Evolutionary conservation across 305 asterid species (phyloP).

Genomic region (Fraxinus nigra): DNA sequence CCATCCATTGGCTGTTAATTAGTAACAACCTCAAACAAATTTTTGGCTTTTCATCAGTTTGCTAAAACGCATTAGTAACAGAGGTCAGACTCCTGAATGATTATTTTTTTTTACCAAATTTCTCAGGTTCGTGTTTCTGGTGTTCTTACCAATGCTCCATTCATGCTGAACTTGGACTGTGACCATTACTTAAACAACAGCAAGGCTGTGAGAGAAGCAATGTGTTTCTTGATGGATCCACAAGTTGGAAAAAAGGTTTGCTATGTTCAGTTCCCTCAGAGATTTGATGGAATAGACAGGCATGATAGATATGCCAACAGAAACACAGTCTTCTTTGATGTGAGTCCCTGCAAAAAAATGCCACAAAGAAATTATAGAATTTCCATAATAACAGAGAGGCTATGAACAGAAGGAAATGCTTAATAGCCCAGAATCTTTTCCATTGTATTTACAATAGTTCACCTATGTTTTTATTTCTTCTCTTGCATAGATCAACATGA

Average conservation of each 20-base stretch:
- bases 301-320: conserved; percentile 95
- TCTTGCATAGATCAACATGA: conserved; percentile 79
- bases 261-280: conserved; percentile 96
- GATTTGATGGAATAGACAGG: conserved; percentile 91
- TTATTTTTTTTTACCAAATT: conserved; percentile 9
- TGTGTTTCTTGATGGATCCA: conserved; percentile 98
- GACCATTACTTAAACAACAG: conserved; percentile 96
- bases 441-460: not conserved
- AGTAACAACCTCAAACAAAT: not conserved
- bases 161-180: conserved; percentile 99
- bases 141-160: conserved; percentile 96
- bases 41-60: not conserved
- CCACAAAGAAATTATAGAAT: not conserved
- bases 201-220: conserved; percentile 89
- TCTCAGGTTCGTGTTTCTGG: conserved; percentile 90
- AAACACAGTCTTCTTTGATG: conserved; percentile 96
- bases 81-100: not conserved
- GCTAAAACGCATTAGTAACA: not conserved
- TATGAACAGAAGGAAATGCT: not conserved
- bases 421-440: not conserved
- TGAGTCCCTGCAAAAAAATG: conserved; percentile 36
- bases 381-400: not conserved
- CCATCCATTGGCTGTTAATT: conserved; percentile 4
- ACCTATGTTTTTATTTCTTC: not conserved
- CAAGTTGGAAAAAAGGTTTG: conserved; percentile 85